Percentiles rank a stretch among this genome's conserved stretches.
Evolutionary conservation across 2,329 filamentous ascomycete genomes (phyloP).

Genomic region (Diplodia intermedia): DNA sequence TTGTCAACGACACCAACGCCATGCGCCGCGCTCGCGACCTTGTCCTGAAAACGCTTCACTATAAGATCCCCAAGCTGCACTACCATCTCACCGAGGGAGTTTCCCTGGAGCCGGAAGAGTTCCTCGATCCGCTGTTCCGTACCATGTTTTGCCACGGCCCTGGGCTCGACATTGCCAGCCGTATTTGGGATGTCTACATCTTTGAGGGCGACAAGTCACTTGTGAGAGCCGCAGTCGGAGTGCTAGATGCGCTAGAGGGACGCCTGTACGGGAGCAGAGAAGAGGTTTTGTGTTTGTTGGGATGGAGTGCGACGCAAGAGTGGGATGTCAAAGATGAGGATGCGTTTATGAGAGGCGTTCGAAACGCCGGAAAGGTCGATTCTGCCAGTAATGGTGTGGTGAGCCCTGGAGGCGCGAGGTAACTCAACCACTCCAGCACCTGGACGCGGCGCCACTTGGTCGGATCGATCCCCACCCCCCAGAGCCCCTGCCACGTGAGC

Average conservation of each 20-base stretch:
- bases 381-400: conserved; percentile 19
- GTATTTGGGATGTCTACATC: conserved; percentile 82
- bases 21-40: conserved; percentile 73
- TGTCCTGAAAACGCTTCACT: conserved; percentile 69
- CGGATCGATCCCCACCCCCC: neutral
- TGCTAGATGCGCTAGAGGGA: conserved; percentile 62
- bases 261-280: conserved; percentile 55
- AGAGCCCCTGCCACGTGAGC: neutral
- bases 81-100: conserved; percentile 65
- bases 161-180: conserved; percentile 71
- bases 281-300: conserved; percentile 54
- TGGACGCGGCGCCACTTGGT: neutral
- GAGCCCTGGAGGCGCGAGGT: conserved; percentile 24
- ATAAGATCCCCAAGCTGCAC: conserved; percentile 70
- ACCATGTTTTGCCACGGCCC: conserved; percentile 67
- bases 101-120: conserved; percentile 54
- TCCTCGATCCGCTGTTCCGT: conserved; percentile 67
- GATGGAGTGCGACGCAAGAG: conserved; percentile 44
- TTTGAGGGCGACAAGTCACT: conserved; percentile 80
- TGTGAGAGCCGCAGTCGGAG: conserved; percentile 73
- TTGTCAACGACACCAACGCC: conserved; percentile 71
- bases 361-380: conserved; percentile 47
- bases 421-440: neutral
- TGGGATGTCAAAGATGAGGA: conserved; percentile 50
- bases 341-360: conserved; percentile 47